Evolutionary conservation across 495 filamentous ascomycete species (phyloP).

Genomic region (Tuber umbilicatum): DNA sequence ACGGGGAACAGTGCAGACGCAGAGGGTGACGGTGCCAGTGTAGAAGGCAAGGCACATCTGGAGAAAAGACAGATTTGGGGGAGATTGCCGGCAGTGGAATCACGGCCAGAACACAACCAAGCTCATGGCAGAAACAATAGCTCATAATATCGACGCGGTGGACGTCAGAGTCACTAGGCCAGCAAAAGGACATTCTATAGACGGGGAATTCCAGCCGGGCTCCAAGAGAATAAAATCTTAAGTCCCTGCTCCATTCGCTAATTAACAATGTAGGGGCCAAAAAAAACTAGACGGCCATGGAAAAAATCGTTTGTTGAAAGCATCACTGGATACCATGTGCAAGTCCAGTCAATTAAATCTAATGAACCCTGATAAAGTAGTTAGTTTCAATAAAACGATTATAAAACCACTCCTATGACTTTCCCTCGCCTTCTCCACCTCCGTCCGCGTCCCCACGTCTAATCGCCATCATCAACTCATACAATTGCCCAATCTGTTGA

Average conservation of each 20-base stretch:
- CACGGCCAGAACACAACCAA: too few relatives aligned
- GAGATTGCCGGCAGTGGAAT: too few relatives aligned
- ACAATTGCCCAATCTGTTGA: conserved; percentile 85
- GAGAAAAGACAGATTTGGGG: too few relatives aligned
- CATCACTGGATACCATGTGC: not conserved
- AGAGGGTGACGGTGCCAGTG: too few relatives aligned
- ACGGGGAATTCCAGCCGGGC: not conserved
- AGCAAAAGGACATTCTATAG: not conserved
- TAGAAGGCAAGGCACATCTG: too few relatives aligned
- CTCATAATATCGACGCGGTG: not conserved
- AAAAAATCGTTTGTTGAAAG: not conserved
- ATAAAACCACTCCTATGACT: not conserved
- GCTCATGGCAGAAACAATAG: not conserved
- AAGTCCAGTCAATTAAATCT: not conserved
- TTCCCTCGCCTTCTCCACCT: not conserved
- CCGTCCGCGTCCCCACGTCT: conserved; percentile 8
- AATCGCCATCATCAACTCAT: conserved; percentile 87
- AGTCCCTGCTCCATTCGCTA: not conserved
- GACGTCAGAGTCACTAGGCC: not conserved
- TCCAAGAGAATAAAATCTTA: not conserved
- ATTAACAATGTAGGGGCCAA: not conserved
- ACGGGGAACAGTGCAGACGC: not conserved
- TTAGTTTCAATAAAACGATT: not conserved
- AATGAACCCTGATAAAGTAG: not conserved
- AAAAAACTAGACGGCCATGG: not conserved